Conservation (phyloP, 225 moss, liverwort and hornwort species). For the Sphagnum contortum region DNA sequence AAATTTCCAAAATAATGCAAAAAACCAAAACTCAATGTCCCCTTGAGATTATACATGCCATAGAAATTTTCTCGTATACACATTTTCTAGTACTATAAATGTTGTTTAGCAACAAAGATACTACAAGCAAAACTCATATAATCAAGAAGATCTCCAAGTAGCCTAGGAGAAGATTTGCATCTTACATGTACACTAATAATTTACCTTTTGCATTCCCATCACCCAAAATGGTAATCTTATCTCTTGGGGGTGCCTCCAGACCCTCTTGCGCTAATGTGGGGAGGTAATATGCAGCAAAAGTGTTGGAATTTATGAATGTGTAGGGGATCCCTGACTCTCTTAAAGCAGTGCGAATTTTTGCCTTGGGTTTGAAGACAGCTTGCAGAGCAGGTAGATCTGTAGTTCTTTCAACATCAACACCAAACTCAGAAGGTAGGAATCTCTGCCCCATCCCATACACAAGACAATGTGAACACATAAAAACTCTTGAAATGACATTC, state of each 20-base stretch:
- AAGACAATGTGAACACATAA: not conserved
- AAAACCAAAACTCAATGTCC: not conserved
- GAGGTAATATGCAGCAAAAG: conserved; percentile 14
- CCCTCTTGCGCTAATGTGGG: conserved; percentile 7
- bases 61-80: too few relatives aligned
- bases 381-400: conserved; percentile 6
- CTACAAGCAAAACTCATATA: too few relatives aligned
- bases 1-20: not conserved
- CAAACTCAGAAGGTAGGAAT: conserved; percentile 38
- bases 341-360: conserved; percentile 14
- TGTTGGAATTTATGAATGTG: conserved; percentile 13
- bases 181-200: not conserved
- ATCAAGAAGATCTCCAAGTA: too few relatives aligned
- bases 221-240: conserved; percentile 24
- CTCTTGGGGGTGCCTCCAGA: conserved; percentile 14
- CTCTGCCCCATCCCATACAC: conserved; percentile 4
- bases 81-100: too few relatives aligned
- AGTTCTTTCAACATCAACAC: conserved; percentile 13
- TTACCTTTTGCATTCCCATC: conserved; percentile 25
- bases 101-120: too few relatives aligned
- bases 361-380: conserved; percentile 5
- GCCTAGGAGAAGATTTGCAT: not conserved
- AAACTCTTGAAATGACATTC: too few relatives aligned
- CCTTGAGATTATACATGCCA: not conserved
- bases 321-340: conserved; percentile 32